A percentile compares a stretch with the other conserved stretches of the same genome.
Conservation (phyloP, 495 filamentous ascomycete genomes). For the Tuber microsphaerosporum region DNA sequence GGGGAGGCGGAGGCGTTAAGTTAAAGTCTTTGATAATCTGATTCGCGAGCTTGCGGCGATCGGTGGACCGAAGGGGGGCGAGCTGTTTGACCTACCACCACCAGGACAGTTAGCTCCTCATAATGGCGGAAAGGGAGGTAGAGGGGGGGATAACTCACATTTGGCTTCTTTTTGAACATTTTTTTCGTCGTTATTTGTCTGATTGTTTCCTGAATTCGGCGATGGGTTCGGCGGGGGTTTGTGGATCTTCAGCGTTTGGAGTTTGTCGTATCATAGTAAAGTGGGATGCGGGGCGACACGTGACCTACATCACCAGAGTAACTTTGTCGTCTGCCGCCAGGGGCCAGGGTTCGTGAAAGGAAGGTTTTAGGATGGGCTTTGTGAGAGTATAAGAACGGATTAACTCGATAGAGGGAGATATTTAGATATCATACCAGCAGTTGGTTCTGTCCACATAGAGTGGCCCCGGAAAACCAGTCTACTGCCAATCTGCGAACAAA, state of each 20-base stretch:
- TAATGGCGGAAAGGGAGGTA: conserved; percentile 39
- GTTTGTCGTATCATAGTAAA: neutral
- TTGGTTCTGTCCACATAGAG: neutral
- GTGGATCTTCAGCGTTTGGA: neutral
- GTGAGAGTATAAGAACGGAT: neutral
- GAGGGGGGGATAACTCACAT: conserved; percentile 45
- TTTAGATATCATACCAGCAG: neutral
- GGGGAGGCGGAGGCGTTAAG: conserved; percentile 42
- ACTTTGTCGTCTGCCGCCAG: neutral
- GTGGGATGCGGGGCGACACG: neutral
- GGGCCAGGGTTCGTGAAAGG: neutral
- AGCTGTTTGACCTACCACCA: conserved; percentile 58
- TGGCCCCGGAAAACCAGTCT: neutral
- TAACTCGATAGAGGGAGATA: neutral
- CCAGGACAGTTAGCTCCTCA: neutral
- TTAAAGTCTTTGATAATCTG: conserved; percentile 60
- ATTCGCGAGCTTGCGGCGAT: conserved; percentile 63
- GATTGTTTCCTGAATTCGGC: neutral
- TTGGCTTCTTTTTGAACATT: conserved; percentile 80
- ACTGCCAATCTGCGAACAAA: neutral
- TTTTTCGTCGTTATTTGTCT: neutral
- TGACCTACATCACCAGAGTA: neutral
- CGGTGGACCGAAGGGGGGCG: conserved; percentile 62
- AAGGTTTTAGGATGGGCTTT: neutral
- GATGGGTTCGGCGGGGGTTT: neutral